Evolutionary conservation across 805 yeast species (phyloP).

Genomic region (Wickerhamomyces chaumierensis): DNA sequence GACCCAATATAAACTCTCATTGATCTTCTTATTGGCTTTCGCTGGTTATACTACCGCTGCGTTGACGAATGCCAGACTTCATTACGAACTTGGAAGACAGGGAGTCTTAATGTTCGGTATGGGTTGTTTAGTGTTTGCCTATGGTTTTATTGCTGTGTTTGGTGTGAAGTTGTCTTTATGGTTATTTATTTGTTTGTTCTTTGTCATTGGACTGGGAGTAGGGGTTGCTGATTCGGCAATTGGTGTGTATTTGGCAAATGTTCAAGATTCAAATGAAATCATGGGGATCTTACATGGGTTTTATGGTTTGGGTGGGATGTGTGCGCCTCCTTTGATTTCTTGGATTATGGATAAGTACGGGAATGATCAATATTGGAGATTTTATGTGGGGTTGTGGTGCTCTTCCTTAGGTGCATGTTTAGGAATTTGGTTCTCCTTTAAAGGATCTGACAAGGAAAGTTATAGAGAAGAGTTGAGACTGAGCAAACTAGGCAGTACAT

Average conservation of each 20-base stretch:
- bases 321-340: constrained; percentile 57
- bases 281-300: constrained; percentile 57
- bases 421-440: neutral
- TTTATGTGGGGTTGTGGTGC: constrained; percentile 9
- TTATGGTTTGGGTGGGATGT: constrained; percentile 65
- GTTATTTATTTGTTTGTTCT: constrained; percentile 27
- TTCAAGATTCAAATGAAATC: constrained; percentile 42
- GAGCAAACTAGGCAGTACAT: no score
- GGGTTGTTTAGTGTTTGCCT: constrained; percentile 25
- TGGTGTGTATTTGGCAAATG: constrained; percentile 35
- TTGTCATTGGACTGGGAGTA: constrained; percentile 39
- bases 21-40: constrained; percentile 40
- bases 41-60: constrained; percentile 48
- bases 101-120: constrained; percentile 31
- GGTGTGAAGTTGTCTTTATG: constrained; percentile 28
- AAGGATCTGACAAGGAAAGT: neutral
- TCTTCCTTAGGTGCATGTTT: constrained; percentile 14
- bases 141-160: constrained; percentile 14
- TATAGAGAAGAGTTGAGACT: neutral
- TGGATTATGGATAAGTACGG: constrained; percentile 21
- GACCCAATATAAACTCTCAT: constrained; percentile 35
- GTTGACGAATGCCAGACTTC: constrained; percentile 31
- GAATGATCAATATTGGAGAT: constrained; percentile 2
- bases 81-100: constrained; percentile 32
- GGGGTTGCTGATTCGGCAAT: constrained; percentile 47